Evolutionary conservation across 1,284 basidiomycete genomes (phyloP).

Genomic region (Omphalotus olearius): DNA sequence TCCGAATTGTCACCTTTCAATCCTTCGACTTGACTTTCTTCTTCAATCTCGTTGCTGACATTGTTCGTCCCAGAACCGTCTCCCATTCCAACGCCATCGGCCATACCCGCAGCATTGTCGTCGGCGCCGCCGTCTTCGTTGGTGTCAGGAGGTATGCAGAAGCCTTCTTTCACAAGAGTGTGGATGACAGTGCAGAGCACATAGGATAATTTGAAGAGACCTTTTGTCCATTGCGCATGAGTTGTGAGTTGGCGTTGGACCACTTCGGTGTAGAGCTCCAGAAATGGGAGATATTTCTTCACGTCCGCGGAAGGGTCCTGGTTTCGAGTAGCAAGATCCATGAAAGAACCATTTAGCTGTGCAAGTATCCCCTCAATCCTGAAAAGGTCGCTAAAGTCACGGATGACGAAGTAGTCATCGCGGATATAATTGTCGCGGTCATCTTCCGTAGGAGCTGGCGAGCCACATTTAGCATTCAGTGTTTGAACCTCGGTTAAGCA

Average conservation of each 20-base stretch:
- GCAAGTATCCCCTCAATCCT: slow-evolving; percentile 36
- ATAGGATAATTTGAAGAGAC: slow-evolving; percentile 83
- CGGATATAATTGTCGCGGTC: slow-evolving; percentile 40
- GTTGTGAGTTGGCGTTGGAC: slow-evolving; percentile 49
- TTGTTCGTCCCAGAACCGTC: slow-evolving; percentile 83
- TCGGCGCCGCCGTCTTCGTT: slow-evolving; percentile 40
- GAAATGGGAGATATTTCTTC: slow-evolving; percentile 59
- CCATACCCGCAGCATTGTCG: slow-evolving; percentile 48
- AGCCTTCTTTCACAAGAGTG: slow-evolving; percentile 81
- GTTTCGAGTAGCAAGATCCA: slow-evolving; percentile 24
- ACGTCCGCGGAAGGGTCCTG: slow-evolving; percentile 26
- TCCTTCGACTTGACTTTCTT: slow-evolving; percentile 96
- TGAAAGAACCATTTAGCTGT: slow-evolving; percentile 32
- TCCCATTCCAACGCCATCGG: slow-evolving; percentile 82
- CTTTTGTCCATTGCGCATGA: slow-evolving; percentile 66
- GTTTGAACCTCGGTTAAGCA: slow-evolving; percentile 64
- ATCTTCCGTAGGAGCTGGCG: slow-evolving; percentile 16
- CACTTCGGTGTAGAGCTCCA: slow-evolving; percentile 53
- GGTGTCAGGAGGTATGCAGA: slow-evolving; percentile 82
- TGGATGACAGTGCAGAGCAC: slow-evolving; percentile 74
- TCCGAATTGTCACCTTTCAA: slow-evolving; percentile 72
- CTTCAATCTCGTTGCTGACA: slow-evolving; percentile 89
- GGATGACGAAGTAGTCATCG: slow-evolving; percentile 32
- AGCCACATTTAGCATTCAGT: slow-evolving; percentile 39
- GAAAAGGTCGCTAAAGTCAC: slow-evolving; percentile 39